Evolutionary conservation across 176 grass and related monocot genomes (phyloP), one percentile per base, ranked within the genome.

Genomic region (Raddia guianensis): DNA sequence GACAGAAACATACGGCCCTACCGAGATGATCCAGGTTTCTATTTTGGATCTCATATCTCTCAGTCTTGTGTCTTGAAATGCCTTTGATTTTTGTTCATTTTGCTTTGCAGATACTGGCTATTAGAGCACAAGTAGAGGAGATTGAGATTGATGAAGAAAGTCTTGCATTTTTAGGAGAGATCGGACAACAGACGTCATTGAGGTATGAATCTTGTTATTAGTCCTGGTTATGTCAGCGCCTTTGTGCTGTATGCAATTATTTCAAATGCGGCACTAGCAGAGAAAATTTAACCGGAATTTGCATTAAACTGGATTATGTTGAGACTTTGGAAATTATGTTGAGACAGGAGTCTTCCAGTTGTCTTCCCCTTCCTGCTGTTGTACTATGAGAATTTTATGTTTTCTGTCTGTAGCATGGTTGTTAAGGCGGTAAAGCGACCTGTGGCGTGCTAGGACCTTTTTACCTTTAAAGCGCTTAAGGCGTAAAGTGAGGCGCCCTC

Each of bases 81-180:
- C 3, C 13, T 88, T 16, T 69, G 61, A 84, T 21, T 21, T 86
- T 53, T 68, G 6, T 51, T 67, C 21, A 9, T 76, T 70, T 10
- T 14, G 57, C 6, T 68, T 75, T 48, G 42, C 82, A 95, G 92
- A 99, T 99, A 79, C 72, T 99, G 51, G 92, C 92, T 70, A 95
- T 99, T 72, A 86, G 90, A 85, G 96, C 90, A 73, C 96, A 99
- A 87, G 89, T 99, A 8, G 96, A 99, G 86, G 96, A 93, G 90
- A 83, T 90, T 76, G 92, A 95, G 49, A 91, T 99, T 56, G 92
- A 99, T 52, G 96, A 95, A 84, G 92, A 95, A 79, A 99, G 96
- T 76, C 89, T 99, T 73, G 92, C 92, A 77, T 99, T 76, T 86
- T 50, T 99, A 67, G 92, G 96, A 72, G 96, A 99, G 66, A 95